Percentiles rank a stretch among this genome's conserved stretches.
Conservation (phyloP, 441 rosid species). For the Populus hybrid region DNA sequence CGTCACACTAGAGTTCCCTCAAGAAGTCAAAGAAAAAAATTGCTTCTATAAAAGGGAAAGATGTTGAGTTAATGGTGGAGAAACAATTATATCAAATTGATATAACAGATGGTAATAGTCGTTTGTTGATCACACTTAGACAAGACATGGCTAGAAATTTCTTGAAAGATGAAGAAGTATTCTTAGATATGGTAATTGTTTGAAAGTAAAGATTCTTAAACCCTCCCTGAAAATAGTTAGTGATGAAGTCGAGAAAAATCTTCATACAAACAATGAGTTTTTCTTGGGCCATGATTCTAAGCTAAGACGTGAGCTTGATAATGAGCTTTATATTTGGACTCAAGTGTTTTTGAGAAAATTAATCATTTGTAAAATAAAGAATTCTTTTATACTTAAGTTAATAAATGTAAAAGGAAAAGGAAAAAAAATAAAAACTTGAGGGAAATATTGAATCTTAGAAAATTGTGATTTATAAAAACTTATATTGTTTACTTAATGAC, state of each 20-base stretch:
- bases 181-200: too few relatives aligned
- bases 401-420: too few relatives aligned
- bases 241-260: not conserved
- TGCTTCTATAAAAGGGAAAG: not conserved
- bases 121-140: not conserved
- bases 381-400: too few relatives aligned
- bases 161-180: not conserved
- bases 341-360: too few relatives aligned
- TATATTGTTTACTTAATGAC: too few relatives aligned
- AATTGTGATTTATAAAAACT: too few relatives aligned
- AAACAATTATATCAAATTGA: not conserved
- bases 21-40: not conserved
- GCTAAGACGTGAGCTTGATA: too few relatives aligned
- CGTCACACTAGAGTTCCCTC: not conserved
- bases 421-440: too few relatives aligned
- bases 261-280: too few relatives aligned
- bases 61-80: not conserved
- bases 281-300: too few relatives aligned
- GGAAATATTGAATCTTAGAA: too few relatives aligned
- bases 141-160: not conserved
- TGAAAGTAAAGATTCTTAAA: not conserved
- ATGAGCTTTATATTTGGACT: too few relatives aligned
- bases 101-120: not conserved
- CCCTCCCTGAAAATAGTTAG: not conserved
- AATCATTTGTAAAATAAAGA: fast-evolving